A percentile compares a stretch with the other conserved stretches of the same genome.
phyloP scores from a whole-genome alignment of 805 yeast genomes.

The Yamadazyma kitorensis region DNA sequence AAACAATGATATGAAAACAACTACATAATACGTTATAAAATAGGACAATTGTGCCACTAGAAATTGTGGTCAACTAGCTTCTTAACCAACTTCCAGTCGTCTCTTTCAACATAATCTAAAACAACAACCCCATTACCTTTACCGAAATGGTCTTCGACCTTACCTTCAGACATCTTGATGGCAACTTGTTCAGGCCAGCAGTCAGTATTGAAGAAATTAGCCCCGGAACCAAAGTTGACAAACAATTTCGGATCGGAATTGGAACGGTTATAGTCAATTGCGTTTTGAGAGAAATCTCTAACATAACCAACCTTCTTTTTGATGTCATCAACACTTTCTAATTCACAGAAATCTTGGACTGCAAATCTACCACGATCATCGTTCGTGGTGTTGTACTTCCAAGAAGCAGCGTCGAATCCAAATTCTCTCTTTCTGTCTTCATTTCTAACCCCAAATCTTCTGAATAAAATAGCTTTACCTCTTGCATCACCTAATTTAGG shows the following conservation, averaged over 20 bases:
- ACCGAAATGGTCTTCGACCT: conserved; percentile 46
- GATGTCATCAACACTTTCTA: conserved; percentile 50
- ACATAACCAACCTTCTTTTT: conserved; percentile 56
- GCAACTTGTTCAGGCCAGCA: conserved; percentile 78
- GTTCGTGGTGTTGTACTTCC: conserved; percentile 64
- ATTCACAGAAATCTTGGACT: conserved; percentile 76
- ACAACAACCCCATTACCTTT: conserved; percentile 64
- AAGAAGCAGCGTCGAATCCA: conserved; percentile 67
- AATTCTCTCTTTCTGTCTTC: conserved; percentile 39
- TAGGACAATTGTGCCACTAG: too few relatives aligned
- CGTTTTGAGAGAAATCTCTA: conserved; percentile 51
- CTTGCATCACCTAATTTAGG: conserved; percentile 62
- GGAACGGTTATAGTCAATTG: conserved; percentile 47
- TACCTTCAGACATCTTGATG: conserved; percentile 42
- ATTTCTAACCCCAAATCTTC: conserved; percentile 66
- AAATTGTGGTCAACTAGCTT: conserved; percentile 52
- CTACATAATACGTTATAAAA: too few relatives aligned
- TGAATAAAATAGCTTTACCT: conserved; percentile 63
- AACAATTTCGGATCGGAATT: conserved; percentile 51
- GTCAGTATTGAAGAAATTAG: conserved; percentile 64
- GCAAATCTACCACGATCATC: conserved; percentile 61
- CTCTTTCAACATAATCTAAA: conserved; percentile 61
- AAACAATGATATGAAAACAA: too few relatives aligned
- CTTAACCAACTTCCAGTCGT: conserved; percentile 57
- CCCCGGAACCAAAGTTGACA: conserved; percentile 70